A percentile compares a stretch with the other conserved stretches of the same genome.
Evolutionary conservation across 495 filamentous ascomycete species (phyloP).

Genomic region (Chaetomium fimeti): DNA sequence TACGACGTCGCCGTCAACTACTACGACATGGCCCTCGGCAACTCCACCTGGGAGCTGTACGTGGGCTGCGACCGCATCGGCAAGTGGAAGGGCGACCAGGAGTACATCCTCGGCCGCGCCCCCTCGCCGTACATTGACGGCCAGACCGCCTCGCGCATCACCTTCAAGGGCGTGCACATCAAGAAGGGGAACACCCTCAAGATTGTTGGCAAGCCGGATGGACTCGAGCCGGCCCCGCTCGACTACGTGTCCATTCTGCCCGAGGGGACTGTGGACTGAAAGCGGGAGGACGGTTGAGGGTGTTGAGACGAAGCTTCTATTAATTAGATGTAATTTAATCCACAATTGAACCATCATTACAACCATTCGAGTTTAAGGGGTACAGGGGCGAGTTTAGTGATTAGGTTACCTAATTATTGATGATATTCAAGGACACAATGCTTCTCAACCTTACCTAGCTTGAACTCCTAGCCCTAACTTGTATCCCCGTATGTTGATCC

Average conservation of each 20-base stretch:
- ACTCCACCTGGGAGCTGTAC: conserved; percentile 44
- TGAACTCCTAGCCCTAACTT: no score
- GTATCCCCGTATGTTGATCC: no score
- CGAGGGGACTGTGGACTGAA: conserved; percentile 57
- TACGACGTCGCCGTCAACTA: conserved; percentile 68
- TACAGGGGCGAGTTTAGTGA: no score
- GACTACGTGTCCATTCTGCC: conserved; percentile 67
- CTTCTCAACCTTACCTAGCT: no score
- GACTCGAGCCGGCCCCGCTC: conserved; percentile 60
- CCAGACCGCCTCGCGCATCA: conserved; percentile 61
- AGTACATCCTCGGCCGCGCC: conserved; percentile 56
- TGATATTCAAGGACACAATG: no score
- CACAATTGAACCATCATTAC: no score
- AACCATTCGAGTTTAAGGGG: no score
- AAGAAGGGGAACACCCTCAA: conserved; percentile 56
- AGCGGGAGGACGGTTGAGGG: no score
- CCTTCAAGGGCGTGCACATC: conserved; percentile 53
- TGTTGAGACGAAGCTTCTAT: no score
- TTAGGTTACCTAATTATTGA: no score
- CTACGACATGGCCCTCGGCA: conserved; percentile 59
- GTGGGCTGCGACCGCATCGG: conserved; percentile 54
- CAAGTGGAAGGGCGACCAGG: conserved; percentile 57
- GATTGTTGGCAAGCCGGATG: conserved; percentile 59
- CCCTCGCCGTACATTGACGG: conserved; percentile 59
- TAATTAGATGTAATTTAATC: no score